Evolutionary conservation across 805 yeast genomes (phyloP), one percentile per base, ranked within the genome.

Genomic region (Kluyveromyces aestuarii): DNA sequence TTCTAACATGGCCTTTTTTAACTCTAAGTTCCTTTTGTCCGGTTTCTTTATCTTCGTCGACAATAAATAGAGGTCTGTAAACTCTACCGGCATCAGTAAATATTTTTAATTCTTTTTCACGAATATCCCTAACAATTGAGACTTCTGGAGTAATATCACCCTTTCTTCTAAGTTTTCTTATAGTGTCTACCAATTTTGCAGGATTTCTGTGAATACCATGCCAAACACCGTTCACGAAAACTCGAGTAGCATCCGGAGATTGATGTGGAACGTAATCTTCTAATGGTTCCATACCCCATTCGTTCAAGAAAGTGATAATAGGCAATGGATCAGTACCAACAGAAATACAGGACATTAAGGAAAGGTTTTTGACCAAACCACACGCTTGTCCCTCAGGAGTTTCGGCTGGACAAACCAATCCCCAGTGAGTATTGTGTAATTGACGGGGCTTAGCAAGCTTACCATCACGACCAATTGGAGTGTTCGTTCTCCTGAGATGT

Each of bases 361-460:
- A 90, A 66, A 93, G 75, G 70, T 93, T 93, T 74, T 93, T 93
- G 48, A 93, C 99, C 69, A 93, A 76, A 64, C 99, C 99, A 85
- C 99, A 93, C 36, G 99, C 99, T 73, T 93, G 99, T 64, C 99
- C 99, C 75, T 93, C 99, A 2, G 99, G 99, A 16, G 99, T 93
- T 71, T 93, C 99, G 21, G 99, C 99, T 46, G 99, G 99, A 72
- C 99, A 93, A 41, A 93, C 98, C 60, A 93, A 78, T 63, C 99
- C 99, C 99, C 99, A 93, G 72, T 93, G 99, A 30, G 99, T 93
- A 69, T 93, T 93, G 73, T 93, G 99, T 63, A 93, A 77, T 73
- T 93, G 99, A 74, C 99, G 90, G 43, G 99, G 99, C 63, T 93
- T 89, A 43, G 99, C 99, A 55, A 93, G 79, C 70, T 93, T 93